Evolutionary conservation across 345 rosid species (phyloP).

Genomic region (Populus davidiana): DNA sequence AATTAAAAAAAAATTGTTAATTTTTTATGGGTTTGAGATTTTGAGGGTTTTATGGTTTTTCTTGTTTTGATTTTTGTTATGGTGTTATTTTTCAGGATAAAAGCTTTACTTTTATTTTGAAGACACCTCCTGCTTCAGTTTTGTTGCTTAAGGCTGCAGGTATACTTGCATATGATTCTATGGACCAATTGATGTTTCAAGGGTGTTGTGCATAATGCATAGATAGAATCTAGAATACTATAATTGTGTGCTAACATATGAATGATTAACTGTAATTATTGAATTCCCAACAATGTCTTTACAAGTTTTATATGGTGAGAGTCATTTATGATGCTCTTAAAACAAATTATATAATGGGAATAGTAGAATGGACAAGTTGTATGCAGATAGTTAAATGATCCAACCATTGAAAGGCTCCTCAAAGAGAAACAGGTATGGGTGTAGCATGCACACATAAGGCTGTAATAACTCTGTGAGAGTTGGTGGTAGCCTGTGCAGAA

Average conservation of each 20-base stretch:
- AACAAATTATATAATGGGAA: background rate
- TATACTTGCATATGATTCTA: constrained; percentile 21
- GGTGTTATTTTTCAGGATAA: constrained; percentile 57
- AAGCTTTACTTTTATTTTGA: constrained; percentile 90
- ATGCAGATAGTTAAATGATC: background rate
- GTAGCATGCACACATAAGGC: background rate
- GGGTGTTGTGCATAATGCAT: background rate
- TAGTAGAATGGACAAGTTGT: background rate
- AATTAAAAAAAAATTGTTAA: no score
- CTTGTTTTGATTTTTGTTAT: background rate
- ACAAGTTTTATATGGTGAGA: background rate
- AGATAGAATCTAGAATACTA: background rate
- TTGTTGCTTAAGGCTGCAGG: constrained; percentile 93
- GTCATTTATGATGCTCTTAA: background rate
- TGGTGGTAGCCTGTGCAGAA: background rate
- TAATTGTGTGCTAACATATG: background rate
- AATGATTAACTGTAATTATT: background rate
- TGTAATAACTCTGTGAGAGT: background rate
- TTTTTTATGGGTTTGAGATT: background rate
- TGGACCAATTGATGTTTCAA: background rate
- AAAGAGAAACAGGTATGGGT: background rate
- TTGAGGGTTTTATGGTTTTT: background rate
- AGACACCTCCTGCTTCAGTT: constrained; percentile 97
- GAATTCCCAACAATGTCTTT: background rate
- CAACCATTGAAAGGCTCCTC: background rate